Base-by-base conservation (phyloP, 352 stramenopile genomes). In the Phytophthora vignae region DNA sequence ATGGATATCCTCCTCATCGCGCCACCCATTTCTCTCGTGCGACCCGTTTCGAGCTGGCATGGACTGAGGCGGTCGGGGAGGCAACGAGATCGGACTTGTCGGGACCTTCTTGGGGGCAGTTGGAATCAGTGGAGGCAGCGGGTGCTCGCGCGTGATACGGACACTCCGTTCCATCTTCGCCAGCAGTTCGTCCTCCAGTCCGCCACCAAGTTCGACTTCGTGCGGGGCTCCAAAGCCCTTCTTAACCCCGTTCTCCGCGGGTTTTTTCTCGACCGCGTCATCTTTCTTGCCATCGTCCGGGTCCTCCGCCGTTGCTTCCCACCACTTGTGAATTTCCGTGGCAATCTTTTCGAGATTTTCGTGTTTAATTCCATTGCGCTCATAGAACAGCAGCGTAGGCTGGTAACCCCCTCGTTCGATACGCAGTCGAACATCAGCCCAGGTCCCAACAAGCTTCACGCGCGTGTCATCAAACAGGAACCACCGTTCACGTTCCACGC, bases 381-480 rank as follows among this genome's bases (percentile, higher is more conserved):
- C 89, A 52, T 94, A 96, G 56, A 94, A 96, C 3, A 96, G 64
- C 44, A 96, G 67, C 17, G 89, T 96, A 19, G 89, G 89, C 69
- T 94, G 89, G 69, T 96, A 96, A 10, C 84, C 79, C 33, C 89
- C 89, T 11, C 87, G 84, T 36, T 94, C 89, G n/a, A 96, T 76
- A 17, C 87, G 85, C 8, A 78, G 74, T 14, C 85, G 81, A 22
- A 94, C 89, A 42, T 96, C 87, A 1, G 77, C 77, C 89, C 89
- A 96, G 36, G 77, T 78, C 2, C 89, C 89, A 7, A 96, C 78
- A 54, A 77, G 83, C 76, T 91, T 92, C 11, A 96, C 89, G 6
- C 85, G 85, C 53, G 86, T 93, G 67, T 96, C 89, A 67, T 96
- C 89, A 78, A 96, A 96, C 22, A 96, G 75, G 55, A 90, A 94